Percentiles rank a stretch among this genome's conserved stretches.
phyloP scores from a whole-genome alignment of 2,329 filamentous ascomycete genomes.

The Epichloe baconii region DNA sequence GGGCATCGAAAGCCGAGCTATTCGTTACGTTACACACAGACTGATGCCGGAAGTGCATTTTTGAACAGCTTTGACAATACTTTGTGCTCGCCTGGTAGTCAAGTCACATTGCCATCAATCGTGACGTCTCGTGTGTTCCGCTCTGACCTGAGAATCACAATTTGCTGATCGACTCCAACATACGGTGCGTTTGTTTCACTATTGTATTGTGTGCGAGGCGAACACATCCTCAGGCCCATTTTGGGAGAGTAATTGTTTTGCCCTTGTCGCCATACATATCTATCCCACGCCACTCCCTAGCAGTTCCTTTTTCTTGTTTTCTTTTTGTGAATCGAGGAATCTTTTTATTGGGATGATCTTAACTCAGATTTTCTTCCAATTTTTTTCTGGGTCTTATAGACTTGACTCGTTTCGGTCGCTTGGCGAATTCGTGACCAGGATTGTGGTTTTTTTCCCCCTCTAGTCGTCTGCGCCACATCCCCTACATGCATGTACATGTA shows the following conservation, averaged over 20 bases:
- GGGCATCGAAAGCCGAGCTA: background rate
- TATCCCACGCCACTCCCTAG: too few relatives aligned
- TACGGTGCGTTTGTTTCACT: slow-evolving; percentile 1
- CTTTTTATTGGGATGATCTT: background rate
- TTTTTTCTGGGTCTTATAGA: background rate
- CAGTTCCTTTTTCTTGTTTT: background rate
- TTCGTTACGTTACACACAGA: background rate
- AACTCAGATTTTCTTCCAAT: background rate
- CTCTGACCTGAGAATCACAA: background rate
- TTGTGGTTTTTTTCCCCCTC: background rate
- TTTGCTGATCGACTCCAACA: background rate
- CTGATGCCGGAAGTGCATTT: background rate
- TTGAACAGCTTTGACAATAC: background rate
- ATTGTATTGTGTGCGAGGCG: background rate
- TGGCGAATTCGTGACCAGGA: background rate
- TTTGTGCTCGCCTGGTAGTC: background rate
- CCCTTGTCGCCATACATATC: background rate
- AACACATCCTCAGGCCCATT: background rate
- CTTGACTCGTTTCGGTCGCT: slow-evolving; percentile 1
- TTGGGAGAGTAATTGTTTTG: background rate
- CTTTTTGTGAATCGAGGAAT: background rate
- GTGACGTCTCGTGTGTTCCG: background rate
- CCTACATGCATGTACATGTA: background rate
- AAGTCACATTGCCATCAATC: background rate
- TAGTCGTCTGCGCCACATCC: slow-evolving; percentile 3